Base-by-base conservation (phyloP, 768 basidiomycete species). In the Lepiota venenata region DNA sequence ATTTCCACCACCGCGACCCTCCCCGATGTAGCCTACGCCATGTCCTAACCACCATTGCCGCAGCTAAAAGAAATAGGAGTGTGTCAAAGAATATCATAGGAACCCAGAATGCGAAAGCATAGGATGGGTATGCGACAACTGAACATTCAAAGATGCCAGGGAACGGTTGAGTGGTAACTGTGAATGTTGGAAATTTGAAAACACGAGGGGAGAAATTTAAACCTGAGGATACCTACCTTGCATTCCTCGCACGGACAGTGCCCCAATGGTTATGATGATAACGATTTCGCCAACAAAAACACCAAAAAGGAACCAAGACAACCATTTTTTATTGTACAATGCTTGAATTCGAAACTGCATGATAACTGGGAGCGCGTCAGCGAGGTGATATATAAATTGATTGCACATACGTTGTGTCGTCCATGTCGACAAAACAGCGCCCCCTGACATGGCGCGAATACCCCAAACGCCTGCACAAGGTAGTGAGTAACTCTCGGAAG, bases 71-170 rank as follows among this genome's bases (percentile, higher is more conserved):
- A 51, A 67, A 64, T n/a, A 69, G 48, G 50, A 69, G 56, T 20
- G 54, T 60, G 46, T 71, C 68, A 37, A 71, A 66, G 27, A 58
- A 43, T 16, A 69, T 52, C n/a, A 71, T 58, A 10, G 67, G 64
- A 20, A 71, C 39, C 68, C 68, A 69, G 44, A 66, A 65, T 6
- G 63, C 51, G 32, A 60, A 60, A 10, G 60, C 58, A 37, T 59
- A 63, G 8, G 55, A 47, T 16, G 67, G 67, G 16, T 64, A 37
- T 25, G 50, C 41, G 16, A 43, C 27, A 14, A 27, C 25, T 14
- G 32, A 40, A 32, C 61, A 62, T n/a, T 58, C 52, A 18, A 40
- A 20, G n/a, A 60, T 32, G 9, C 55, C 56, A 12, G 57, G 55
- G 3, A 47, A 14, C 1, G 50, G 52, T 32, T 58, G 45, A 10